Base-by-base conservation (phyloP, 1,284 basidiomycete species). In the Boletus sp. region DNA sequence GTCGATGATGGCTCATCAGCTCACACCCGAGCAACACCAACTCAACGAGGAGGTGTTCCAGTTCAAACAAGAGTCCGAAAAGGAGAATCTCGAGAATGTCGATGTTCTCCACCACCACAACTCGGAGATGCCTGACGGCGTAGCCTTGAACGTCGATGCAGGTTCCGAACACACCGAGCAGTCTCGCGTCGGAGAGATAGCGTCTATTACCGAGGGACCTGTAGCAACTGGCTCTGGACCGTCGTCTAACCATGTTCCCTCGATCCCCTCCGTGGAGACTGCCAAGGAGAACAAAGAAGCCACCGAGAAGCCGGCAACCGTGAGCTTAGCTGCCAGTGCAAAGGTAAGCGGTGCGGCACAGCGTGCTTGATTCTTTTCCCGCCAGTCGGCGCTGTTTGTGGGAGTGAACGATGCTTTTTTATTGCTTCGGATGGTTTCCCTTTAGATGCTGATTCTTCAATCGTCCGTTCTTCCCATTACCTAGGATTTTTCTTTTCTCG, bases 31-130 rank as follows among this genome's bases (percentile, higher is more conserved):
- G 26, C 75, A 77, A 10, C 72, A 76, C 46, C 69, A 73, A 56
- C 68, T 92, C 49, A 75, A 78, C 34, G 74, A 78, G 38, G 78
- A 90, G 44, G 69, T 94, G 32, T 72, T 74, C 57, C 71, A 82
- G 62, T 84, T 80, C 71, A 92, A 92, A 70, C 79, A 84, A 60
- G 91, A 93, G 65, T 88, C 88, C 6, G 90, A 85, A 65, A 78
- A 80, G 69, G 71, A 72, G 56, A 51, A 54, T 12, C 52, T 69
- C 10, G 56, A 75, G 58, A 54, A 71, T 44, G 73, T 62, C 46
- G 65, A 70, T 43, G 74, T 83, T 43, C 67, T 76, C 45, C 80
- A 82, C 46, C 75, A 81, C 54, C 75, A 75, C 61, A 61, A 61
- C 7, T 53, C 58, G 5, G 64, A 69, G 41, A 69, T 75, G 32